Evolutionary conservation across 768 basidiomycete genomes (phyloP), one percentile per base, ranked within the genome.

Genomic region (Termitomyces sp.): DNA sequence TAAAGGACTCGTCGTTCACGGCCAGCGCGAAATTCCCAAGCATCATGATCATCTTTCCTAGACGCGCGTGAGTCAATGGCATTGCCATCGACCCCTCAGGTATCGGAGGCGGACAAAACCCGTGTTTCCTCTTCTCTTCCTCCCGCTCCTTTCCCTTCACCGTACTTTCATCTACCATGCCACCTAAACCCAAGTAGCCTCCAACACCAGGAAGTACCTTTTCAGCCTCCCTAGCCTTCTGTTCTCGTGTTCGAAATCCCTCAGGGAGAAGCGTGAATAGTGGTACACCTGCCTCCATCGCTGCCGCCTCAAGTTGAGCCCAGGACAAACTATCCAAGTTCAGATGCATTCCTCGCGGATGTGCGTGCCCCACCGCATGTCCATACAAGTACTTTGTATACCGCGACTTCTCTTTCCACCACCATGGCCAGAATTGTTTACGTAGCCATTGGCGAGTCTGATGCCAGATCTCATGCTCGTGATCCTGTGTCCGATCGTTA

Each of bases 231-330:
- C 55, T 59, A 7, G n/a, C 40, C 13, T 18, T 48, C 42, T 48
- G 46, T 15, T 46, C 63, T 13, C 22, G 55, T 9, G 62, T 53
- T 39, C 50, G 35, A 44, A 68, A 70, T 15, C 63, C 67, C n/a
- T 46, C 69, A 3, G 84, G 84, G 2, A 86, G 70, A 4, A 89
- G 75, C 36, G 75, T 78, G 40, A 77, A 74, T 1, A 88, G 76
- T 0, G 88, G 81, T 0, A 85, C 83, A 3, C 88, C 88, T 4
- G 88, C 86, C 70, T 91, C 90, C 65, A 86, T 75, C 4, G 88
- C 86, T 3, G 88, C 84, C 20, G 78, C 79, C 61, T 88, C 81
- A 13, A 89, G 77, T 70, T 89, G 81, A 8, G 71, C 71, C 35
- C 75, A 75, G 13, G 81, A 76, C 49, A 92, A 76, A 5, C 80